Conservation (phyloP, 441 rosid species). For the Gossypium schwendimanii region DNA sequence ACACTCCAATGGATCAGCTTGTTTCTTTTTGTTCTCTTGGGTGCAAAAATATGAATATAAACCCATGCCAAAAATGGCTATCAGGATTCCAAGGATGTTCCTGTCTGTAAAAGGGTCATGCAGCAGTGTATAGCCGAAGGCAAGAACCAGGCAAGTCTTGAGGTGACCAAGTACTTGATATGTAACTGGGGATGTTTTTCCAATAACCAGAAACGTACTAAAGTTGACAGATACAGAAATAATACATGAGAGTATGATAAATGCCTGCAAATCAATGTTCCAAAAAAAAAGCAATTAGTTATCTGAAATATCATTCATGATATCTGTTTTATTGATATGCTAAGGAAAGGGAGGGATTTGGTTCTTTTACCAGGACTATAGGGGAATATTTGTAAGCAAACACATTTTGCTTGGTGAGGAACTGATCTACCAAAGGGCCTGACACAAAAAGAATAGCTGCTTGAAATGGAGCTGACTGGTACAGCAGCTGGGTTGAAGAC, state of each 20-base stretch:
- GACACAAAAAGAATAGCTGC: slow-evolving; percentile 85
- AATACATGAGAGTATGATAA: slow-evolving; percentile 74
- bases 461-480: slow-evolving; percentile 93
- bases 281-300: not conserved
- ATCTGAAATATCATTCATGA: not conserved
- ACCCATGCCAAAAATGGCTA: slow-evolving; percentile 84
- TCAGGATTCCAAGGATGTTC: slow-evolving; percentile 71
- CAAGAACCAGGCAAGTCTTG: slow-evolving; percentile 87
- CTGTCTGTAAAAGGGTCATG: slow-evolving; percentile 83
- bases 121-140: slow-evolving; percentile 72
- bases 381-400: slow-evolving; percentile 77
- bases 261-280: slow-evolving; percentile 44
- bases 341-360: not conserved
- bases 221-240: slow-evolving; percentile 92
- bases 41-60: slow-evolving; percentile 81
- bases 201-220: slow-evolving; percentile 91
- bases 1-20: slow-evolving; percentile 34
- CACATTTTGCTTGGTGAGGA: slow-evolving; percentile 69
- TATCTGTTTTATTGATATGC: not conserved
- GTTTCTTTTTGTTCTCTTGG: slow-evolving; percentile 72
- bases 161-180: slow-evolving; percentile 97
- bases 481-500: slow-evolving; percentile 85
- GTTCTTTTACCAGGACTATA: slow-evolving; percentile 46
- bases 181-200: slow-evolving; percentile 97
- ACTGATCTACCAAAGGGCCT: slow-evolving; percentile 82